These are phyloP conservation scores for Auricularia sp. DNA, from an alignment of 768 basidiomycete genomes.

Conservation along the genomic window DNA sequence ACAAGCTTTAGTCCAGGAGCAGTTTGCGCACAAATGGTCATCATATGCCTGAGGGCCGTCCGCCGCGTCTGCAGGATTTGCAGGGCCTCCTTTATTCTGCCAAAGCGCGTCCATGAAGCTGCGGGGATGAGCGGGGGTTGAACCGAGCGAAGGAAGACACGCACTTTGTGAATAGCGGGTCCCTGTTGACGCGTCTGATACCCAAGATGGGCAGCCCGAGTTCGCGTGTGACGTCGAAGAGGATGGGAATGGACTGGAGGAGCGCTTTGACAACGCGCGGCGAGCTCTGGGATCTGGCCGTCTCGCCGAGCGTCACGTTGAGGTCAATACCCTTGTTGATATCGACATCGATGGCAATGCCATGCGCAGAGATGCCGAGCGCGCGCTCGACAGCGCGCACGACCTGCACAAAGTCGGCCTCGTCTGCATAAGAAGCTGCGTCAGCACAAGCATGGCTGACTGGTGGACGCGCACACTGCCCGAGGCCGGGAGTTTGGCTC, in stretches of 20 bases:
- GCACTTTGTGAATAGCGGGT: constrained; percentile 31
- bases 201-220: constrained; percentile 16
- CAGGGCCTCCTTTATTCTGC: constrained; percentile 50
- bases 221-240: constrained; percentile 19
- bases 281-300: constrained; percentile 16
- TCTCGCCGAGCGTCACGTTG: constrained; percentile 23
- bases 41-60: constrained; percentile 68
- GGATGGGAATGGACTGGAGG: constrained; percentile 26
- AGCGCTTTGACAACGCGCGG: constrained; percentile 23
- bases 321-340: constrained; percentile 18
- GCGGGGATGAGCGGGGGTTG: not conserved
- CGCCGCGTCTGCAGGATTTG: constrained; percentile 61
- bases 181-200: constrained; percentile 7
- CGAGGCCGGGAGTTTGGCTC: constrained; percentile 52
- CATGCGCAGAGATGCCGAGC: constrained; percentile 36
- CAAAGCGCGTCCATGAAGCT: constrained; percentile 79
- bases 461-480: constrained; percentile 41
- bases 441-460: not conserved
- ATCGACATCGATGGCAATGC: not conserved
- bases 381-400: constrained; percentile 53
- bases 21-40: constrained; percentile 45
- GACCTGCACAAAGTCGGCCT: constrained; percentile 57
- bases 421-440: constrained; percentile 31
- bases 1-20: constrained; percentile 42
- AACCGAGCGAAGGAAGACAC: constrained; percentile 5